These are phyloP conservation scores for Ostreobium quekettii DNA, from an alignment of 139 green algal species.

Conservation along the genomic window DNA sequence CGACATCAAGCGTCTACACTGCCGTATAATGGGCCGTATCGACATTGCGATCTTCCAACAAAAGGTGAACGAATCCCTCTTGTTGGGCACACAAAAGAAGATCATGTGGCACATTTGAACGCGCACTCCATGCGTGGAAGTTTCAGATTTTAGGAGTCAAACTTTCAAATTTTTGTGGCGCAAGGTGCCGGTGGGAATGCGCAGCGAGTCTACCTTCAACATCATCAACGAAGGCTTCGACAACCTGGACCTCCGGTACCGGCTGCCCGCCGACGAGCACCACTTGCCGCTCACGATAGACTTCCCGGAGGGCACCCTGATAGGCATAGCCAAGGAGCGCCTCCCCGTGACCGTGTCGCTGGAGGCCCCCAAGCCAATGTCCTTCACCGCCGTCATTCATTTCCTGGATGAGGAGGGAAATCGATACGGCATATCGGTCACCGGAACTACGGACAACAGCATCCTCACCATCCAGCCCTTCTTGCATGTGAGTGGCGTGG, in stretches of 20 bases:
- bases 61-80: background rate
- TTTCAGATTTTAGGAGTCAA: background rate
- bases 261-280: slow-evolving; percentile 49
- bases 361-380: slow-evolving; percentile 38
- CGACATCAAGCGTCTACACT: too few species aligned
- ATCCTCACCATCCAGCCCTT: slow-evolving; percentile 54
- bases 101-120: background rate
- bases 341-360: slow-evolving; percentile 66
- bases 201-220: slow-evolving; percentile 37
- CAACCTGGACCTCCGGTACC: slow-evolving; percentile 70
- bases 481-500: slow-evolving; percentile 28
- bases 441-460: slow-evolving; percentile 57
- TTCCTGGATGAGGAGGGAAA: slow-evolving; percentile 67
- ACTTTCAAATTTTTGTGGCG: slow-evolving; percentile 17
- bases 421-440: slow-evolving; percentile 48
- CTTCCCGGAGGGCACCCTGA: slow-evolving; percentile 59
- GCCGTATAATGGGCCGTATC: too few species aligned
- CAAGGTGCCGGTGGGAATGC: slow-evolving; percentile 46
- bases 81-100: background rate
- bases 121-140: background rate
- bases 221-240: slow-evolving; percentile 72
- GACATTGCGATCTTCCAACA: too few species aligned
- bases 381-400: slow-evolving; percentile 65
- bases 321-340: slow-evolving; percentile 63
- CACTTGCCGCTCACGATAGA: slow-evolving; percentile 49